Evolutionary conservation across 1,284 basidiomycete species (phyloP), one percentile per base, ranked within the genome.

Genomic region (Irpex sp.): DNA sequence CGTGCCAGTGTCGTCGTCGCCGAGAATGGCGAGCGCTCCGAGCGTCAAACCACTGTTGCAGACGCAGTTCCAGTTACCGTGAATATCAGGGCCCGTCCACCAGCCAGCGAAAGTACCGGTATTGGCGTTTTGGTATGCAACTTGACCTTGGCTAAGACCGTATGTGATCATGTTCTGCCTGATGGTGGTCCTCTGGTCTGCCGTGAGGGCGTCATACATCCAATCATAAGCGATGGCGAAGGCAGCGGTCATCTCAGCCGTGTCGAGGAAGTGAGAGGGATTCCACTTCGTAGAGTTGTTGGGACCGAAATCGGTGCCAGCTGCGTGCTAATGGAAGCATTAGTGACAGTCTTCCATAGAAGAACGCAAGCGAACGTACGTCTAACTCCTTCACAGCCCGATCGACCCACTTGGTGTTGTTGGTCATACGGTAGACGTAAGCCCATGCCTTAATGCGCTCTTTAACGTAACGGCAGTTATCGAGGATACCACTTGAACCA

Each of bases 41-140:
- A 98, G 77, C 26, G 93, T 93, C 68, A 99, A 80, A 66, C 97
- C 97, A 62, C 88, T 87, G 76, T 98, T 99, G 81, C 91, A 95
- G 66, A 98, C 94, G 71, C 97, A 98, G 77, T 98, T 98, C 96
- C 96, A 98, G 81, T 98, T 98, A 52, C 97, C 91, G 44, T 78
- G 78, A 44, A 79, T 85, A 66, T 81, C 81, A 52, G 71, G 74
- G 57, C 62, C 80, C 60, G 71, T 73, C 87, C 86, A 88, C 89
- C 91, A 89, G 61, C 88, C 82, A 58, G 75, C 77, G 69, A 59
- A 75, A n/a, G 68, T 60, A 52, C 74, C 67, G 58, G 76, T 76
- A 62, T 79, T 75, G 58, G 78, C 69, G 62, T 78, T 75, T 47
- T 77, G 79, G 69, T 84, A 85, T 1, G 85, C 85, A 48, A 69